Conservation (phyloP, 2,329 filamentous ascomycete species). For the Ascochyta rabiei region DNA sequence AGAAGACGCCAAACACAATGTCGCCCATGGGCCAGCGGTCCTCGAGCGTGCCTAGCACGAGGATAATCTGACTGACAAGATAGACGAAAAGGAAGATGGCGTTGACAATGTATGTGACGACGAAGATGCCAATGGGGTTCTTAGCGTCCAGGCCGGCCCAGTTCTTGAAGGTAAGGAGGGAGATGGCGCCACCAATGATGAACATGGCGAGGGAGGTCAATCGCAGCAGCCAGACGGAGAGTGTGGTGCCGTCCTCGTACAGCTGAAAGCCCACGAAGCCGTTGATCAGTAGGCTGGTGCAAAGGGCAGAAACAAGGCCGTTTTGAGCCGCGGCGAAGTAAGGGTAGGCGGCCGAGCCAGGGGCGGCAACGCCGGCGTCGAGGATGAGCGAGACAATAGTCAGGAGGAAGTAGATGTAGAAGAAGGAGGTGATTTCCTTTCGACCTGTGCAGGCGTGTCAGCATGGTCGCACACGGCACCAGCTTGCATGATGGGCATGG, state of each 20-base stretch:
- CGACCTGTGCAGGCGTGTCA: slow-evolving; percentile 56
- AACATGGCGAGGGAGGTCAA: slow-evolving; percentile 81
- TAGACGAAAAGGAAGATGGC: slow-evolving; percentile 87
- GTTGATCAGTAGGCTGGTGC: slow-evolving; percentile 91
- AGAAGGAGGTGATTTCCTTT: slow-evolving; percentile 83
- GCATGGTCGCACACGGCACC: neutral
- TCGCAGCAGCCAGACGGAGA: slow-evolving; percentile 92
- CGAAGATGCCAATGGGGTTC: slow-evolving; percentile 87
- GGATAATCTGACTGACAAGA: slow-evolving; percentile 81
- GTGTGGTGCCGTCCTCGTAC: slow-evolving; percentile 92
- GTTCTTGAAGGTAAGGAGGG: slow-evolving; percentile 88
- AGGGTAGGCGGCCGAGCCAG: slow-evolving; percentile 78
- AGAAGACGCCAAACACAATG: slow-evolving; percentile 86
- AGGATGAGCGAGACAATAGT: slow-evolving; percentile 88
- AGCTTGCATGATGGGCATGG: slow-evolving; percentile 54
- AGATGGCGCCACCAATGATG: slow-evolving; percentile 82
- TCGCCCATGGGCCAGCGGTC: slow-evolving; percentile 95
- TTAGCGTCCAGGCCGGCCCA: slow-evolving; percentile 86
- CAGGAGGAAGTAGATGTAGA: slow-evolving; percentile 93
- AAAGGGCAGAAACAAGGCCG: slow-evolving; percentile 81
- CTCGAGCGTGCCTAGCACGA: slow-evolving; percentile 87
- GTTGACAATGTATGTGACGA: slow-evolving; percentile 90
- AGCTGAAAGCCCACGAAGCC: slow-evolving; percentile 98
- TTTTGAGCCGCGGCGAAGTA: slow-evolving; percentile 92
- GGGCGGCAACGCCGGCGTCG: slow-evolving; percentile 89